phyloP scores from a whole-genome alignment of 2,329 filamentous ascomycete genomes.

The Exophiala viscosa region DNA sequence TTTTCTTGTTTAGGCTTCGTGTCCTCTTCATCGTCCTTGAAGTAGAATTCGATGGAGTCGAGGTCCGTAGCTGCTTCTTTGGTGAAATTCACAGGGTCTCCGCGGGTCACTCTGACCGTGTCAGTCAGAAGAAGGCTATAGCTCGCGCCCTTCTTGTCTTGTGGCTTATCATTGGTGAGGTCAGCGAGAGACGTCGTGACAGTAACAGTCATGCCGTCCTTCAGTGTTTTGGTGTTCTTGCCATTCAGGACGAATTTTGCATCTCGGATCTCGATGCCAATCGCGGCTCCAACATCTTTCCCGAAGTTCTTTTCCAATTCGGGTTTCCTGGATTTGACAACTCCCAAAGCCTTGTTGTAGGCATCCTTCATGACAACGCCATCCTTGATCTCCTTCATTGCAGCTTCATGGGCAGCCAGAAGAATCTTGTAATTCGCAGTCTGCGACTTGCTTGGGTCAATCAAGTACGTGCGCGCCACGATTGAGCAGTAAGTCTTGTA shows the following conservation, averaged over 20 bases:
- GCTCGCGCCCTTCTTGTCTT: slow-evolving; percentile 82
- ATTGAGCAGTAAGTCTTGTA: slow-evolving; percentile 95
- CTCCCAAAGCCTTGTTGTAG: slow-evolving; percentile 76
- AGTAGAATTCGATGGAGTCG: slow-evolving; percentile 96
- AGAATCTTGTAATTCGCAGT: slow-evolving; percentile 92
- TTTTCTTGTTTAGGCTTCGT: slow-evolving; percentile 80
- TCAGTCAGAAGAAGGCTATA: slow-evolving; percentile 91
- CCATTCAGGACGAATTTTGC: slow-evolving; percentile 75
- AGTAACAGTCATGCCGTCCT: slow-evolving; percentile 95
- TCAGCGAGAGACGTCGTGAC: slow-evolving; percentile 88
- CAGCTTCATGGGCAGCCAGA: slow-evolving; percentile 76
- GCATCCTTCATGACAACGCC: slow-evolving; percentile 84
- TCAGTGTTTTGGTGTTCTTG: slow-evolving; percentile 78
- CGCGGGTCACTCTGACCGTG: slow-evolving; percentile 78
- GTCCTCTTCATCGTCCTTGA: slow-evolving; percentile 85
- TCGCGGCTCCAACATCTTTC: slow-evolving; percentile 85
- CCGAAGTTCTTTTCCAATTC: slow-evolving; percentile 93
- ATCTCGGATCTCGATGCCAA: slow-evolving; percentile 89
- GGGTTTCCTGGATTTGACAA: slow-evolving; percentile 86
- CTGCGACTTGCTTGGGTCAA: slow-evolving; percentile 94
- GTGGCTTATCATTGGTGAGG: slow-evolving; percentile 77
- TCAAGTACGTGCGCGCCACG: slow-evolving; percentile 89
- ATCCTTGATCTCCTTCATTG: slow-evolving; percentile 85
- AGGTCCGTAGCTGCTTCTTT: slow-evolving; percentile 87
- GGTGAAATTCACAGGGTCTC: slow-evolving; percentile 70